Conservation (phyloP, 768 basidiomycete genomes). For the Mrakia hoshinonis region DNA sequence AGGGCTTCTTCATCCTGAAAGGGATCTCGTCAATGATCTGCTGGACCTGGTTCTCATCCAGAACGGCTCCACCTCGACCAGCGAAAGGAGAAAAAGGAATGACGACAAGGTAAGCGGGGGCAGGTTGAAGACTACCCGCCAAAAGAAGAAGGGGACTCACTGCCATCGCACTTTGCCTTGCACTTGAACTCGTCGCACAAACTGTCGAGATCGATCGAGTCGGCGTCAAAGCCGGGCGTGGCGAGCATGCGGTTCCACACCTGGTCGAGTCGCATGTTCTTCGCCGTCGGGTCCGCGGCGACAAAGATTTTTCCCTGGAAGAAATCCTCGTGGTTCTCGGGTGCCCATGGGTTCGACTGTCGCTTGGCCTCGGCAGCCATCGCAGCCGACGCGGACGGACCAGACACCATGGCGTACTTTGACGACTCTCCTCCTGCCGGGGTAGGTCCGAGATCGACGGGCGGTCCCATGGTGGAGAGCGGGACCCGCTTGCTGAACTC, state of each 20-base stretch:
- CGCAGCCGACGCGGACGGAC: background rate
- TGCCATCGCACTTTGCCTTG: conserved; percentile 74
- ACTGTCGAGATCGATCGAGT: conserved; percentile 71
- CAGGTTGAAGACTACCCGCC: no score
- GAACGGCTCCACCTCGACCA: conserved; percentile 8
- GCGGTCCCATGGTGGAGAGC: background rate
- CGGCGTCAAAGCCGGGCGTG: conserved; percentile 67
- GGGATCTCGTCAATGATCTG: conserved; percentile 17
- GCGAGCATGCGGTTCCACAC: conserved; percentile 69
- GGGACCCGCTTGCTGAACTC: background rate
- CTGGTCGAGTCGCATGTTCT: conserved; percentile 66
- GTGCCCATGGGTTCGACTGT: background rate
- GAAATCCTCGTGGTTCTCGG: background rate
- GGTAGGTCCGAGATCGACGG: background rate
- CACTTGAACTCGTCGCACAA: conserved; percentile 68
- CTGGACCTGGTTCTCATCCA: conserved; percentile 10
- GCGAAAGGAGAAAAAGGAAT: background rate
- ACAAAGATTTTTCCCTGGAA: conserved; percentile 16
- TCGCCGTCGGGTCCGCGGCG: conserved; percentile 46
- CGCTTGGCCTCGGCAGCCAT: background rate
- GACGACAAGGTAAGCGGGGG: no score
- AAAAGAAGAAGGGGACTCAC: background rate
- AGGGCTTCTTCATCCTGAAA: background rate
- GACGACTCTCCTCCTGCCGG: background rate
- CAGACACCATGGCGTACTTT: background rate